Percentiles rank a stretch among this genome's conserved stretches.
phyloP scores from a whole-genome alignment of 2,329 filamentous ascomycete genomes.

The Rutstroemia sp. region DNA sequence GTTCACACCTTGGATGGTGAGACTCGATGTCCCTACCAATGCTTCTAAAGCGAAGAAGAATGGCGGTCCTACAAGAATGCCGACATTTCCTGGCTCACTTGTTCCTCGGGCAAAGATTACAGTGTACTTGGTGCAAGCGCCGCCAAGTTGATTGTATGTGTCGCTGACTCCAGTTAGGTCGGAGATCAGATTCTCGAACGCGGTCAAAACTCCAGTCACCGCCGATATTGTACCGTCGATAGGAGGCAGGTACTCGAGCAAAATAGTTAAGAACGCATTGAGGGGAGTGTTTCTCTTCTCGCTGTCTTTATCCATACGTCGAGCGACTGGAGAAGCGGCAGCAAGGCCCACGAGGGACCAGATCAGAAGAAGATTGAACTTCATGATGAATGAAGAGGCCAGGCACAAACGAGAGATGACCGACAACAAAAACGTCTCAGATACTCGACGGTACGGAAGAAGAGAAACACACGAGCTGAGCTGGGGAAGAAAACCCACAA shows the following conservation, averaged over 20 bases:
- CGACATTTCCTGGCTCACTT: conserved; percentile 41
- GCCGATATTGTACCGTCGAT: conserved; percentile 17
- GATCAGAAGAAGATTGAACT: neutral
- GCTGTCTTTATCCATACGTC: neutral
- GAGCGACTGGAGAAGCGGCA: conserved; percentile 9
- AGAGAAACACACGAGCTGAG: neutral
- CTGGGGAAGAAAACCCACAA: neutral
- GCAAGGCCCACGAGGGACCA: conserved; percentile 13
- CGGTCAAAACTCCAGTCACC: conserved; percentile 17
- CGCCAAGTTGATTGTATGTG: conserved; percentile 23
- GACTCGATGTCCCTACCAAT: conserved; percentile 10
- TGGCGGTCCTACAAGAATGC: conserved; percentile 28
- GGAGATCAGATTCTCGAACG: conserved; percentile 19
- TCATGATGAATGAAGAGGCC: neutral
- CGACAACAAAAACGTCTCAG: neutral
- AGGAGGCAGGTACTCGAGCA: conserved; percentile 20
- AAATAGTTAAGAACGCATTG: conserved; percentile 20
- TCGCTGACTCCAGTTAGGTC: conserved; percentile 17
- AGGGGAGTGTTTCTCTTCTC: conserved; percentile 16
- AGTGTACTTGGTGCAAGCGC: conserved; percentile 27
- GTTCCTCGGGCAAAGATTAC: conserved; percentile 43
- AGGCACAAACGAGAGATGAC: neutral
- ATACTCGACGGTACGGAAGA: neutral
- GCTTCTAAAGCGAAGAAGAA: conserved; percentile 25
- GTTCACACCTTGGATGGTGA: conserved; percentile 28